Conservation (phyloP, 2,329 filamentous ascomycete species). For the Dendryphion nanum region DNA sequence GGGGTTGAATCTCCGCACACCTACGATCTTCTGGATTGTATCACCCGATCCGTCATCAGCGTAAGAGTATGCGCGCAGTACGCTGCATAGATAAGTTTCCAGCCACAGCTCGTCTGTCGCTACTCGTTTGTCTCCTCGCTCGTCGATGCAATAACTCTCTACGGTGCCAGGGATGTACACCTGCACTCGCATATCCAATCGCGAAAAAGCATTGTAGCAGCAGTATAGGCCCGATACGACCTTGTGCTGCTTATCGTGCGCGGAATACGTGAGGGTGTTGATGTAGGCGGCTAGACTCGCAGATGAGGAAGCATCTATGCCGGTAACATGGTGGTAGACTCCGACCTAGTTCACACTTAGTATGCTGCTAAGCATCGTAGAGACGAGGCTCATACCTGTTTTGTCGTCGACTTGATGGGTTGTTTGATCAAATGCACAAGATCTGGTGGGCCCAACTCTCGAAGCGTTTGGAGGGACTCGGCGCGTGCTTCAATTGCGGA, state of each 20-base stretch:
- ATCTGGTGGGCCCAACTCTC: conserved; percentile 93
- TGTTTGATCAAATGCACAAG: conserved; percentile 91
- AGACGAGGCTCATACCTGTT: conserved; percentile 50
- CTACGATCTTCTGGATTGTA: conserved; percentile 93
- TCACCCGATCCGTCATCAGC: conserved; percentile 94
- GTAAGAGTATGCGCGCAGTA: conserved; percentile 92
- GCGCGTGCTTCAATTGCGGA: conserved; percentile 91
- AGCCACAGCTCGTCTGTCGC: conserved; percentile 94
- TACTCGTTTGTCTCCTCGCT: conserved; percentile 90
- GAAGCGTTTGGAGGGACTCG: conserved; percentile 78
- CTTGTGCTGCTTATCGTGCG: conserved; percentile 80
- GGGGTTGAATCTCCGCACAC: conserved; percentile 95
- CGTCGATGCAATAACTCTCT: conserved; percentile 96
- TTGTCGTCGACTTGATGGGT: conserved; percentile 56
- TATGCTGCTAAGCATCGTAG: not conserved
- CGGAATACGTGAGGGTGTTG: conserved; percentile 91
- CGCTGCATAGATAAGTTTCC: conserved; percentile 94
- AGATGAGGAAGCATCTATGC: conserved; percentile 94
- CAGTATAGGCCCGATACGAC: conserved; percentile 94
- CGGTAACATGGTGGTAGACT: conserved; percentile 96
- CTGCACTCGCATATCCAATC: conserved; percentile 97
- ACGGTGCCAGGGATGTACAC: conserved; percentile 96
- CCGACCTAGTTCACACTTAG: conserved; percentile 60
- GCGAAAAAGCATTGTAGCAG: conserved; percentile 99
- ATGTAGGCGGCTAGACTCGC: conserved; percentile 97